Base-by-base conservation (phyloP, 1,284 basidiomycete species). In the Ganoderma leucocontextum region DNA sequence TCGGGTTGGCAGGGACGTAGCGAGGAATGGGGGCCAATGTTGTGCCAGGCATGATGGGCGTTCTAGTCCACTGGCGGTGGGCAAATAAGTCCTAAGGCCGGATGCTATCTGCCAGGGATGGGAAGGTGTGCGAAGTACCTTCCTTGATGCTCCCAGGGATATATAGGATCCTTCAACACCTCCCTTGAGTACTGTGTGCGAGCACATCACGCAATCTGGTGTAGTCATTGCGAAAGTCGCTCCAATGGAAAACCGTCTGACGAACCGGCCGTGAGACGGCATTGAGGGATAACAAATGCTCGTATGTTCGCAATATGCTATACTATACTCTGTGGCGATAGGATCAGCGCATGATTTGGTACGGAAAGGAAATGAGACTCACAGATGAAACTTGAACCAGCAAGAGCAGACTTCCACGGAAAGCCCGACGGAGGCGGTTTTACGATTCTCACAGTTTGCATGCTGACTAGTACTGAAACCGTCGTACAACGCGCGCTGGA, bases 1-100 rank as follows among this genome's bases (percentile, higher is more conserved):
- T 82, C 49, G 47, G 63, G 2, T 78, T 75, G 10, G 81, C 79
- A 15, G 79, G 79, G 8, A 78, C 68, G 64, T 82, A 83, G 71
- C 78, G 81, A 36, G 80, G 52, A 5, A 53, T 17, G 4, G 52
- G 15, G 0, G 52, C 15, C 52, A 53, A 17, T 17, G 52, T 53
- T 4, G 52, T 25, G 52, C 13, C 4, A 17, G 52, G 52, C 52
- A 53, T 53, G 15, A 53, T 33, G 1, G 7, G 0, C 15, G 29
- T 29, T 33, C 15, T 6, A 33, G 15, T 53, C 15, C 9, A 3
- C 10, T 52, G 25, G 29, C n/a, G n/a, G 44, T 47, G 44, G 8
- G 44, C 1, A 19, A 47, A n/a, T 0, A 7, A 47, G n/a, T 7
- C n/a, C 19, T 47, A 8, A 49, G 22, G 17, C 15, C 41, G 15